Evolutionary conservation across 768 basidiomycete genomes (phyloP).

Genomic region (Asterophora parasitica): DNA sequence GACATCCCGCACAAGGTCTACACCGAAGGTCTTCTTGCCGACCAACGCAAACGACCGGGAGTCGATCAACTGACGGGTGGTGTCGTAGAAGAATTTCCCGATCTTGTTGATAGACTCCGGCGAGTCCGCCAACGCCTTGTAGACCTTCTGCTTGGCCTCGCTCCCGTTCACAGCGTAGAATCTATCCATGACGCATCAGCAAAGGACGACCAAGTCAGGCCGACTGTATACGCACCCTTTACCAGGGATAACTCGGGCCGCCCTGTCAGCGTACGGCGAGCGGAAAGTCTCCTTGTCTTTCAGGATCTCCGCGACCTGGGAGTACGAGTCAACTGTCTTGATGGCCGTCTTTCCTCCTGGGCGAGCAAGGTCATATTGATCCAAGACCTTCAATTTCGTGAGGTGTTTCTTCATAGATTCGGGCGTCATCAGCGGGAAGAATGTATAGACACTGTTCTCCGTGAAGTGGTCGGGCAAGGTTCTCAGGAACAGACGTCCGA

Average conservation of each 20-base stretch:
- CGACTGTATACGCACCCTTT: slow-evolving; percentile 44
- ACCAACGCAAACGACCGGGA: slow-evolving; percentile 52
- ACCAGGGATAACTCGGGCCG: slow-evolving; percentile 49
- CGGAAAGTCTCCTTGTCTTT: slow-evolving; percentile 40
- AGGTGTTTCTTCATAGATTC: slow-evolving; percentile 58
- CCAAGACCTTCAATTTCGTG: slow-evolving; percentile 45
- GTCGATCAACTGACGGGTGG: slow-evolving; percentile 54
- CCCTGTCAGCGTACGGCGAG: slow-evolving; percentile 45
- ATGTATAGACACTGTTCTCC: slow-evolving; percentile 70
- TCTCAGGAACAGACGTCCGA: slow-evolving; percentile 71
- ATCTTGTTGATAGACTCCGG: slow-evolving; percentile 46
- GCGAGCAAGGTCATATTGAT: slow-evolving; percentile 51
- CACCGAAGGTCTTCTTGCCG: slow-evolving; percentile 43
- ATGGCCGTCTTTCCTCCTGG: slow-evolving; percentile 31
- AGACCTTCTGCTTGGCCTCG: slow-evolving; percentile 45
- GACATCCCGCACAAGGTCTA: slow-evolving; percentile 70
- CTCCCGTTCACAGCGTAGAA: slow-evolving; percentile 61
- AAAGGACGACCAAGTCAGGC: not conserved
- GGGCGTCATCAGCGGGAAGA: slow-evolving; percentile 88
- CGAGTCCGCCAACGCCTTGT: slow-evolving; percentile 41
- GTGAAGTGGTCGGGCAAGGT: slow-evolving; percentile 66
- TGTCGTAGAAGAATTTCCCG: slow-evolving; percentile 60
- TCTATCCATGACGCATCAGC: slow-evolving; percentile 27
- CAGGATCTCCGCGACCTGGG: slow-evolving; percentile 49
- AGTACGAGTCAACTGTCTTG: slow-evolving; percentile 40